Evolutionary conservation across 306 rosid species (phyloP).

Genomic region (Medicago lupulina): DNA sequence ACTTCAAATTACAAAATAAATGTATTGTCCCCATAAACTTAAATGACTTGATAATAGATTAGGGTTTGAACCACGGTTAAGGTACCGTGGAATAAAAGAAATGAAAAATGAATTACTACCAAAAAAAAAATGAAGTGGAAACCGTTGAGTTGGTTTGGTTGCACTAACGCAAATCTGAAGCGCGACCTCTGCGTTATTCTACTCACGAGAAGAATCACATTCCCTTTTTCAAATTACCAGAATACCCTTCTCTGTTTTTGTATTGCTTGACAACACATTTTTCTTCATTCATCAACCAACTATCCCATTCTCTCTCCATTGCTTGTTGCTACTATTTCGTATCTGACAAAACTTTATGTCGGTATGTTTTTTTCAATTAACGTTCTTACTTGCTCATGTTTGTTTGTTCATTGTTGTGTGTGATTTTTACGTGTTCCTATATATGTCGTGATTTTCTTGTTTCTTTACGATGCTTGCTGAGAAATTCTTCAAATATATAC

Average conservation of each 20-base stretch:
- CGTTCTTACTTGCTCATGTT: not conserved
- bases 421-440: not conserved
- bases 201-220: not conserved
- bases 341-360: conserved; percentile 46
- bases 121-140: not conserved
- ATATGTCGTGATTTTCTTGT: not conserved
- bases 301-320: conserved; percentile 4
- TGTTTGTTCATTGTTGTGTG: not conserved
- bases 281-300: conserved; percentile 8
- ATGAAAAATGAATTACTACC: not conserved
- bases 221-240: not conserved
- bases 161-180: not conserved
- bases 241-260: not conserved
- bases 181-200: not conserved
- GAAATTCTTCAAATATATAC: not conserved
- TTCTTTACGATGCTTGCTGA: not conserved
- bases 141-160: not conserved
- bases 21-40: no score
- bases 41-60: no score
- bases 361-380: conserved; percentile 45
- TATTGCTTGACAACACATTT: not conserved
- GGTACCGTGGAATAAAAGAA: no score
- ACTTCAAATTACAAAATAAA: no score
- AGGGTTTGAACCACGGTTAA: no score
- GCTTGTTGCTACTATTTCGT: not conserved